Percentiles rank a stretch among this genome's conserved stretches.
phyloP scores from a whole-genome alignment of 2,329 filamentous ascomycete genomes.

The Colletotrichum phormii region DNA sequence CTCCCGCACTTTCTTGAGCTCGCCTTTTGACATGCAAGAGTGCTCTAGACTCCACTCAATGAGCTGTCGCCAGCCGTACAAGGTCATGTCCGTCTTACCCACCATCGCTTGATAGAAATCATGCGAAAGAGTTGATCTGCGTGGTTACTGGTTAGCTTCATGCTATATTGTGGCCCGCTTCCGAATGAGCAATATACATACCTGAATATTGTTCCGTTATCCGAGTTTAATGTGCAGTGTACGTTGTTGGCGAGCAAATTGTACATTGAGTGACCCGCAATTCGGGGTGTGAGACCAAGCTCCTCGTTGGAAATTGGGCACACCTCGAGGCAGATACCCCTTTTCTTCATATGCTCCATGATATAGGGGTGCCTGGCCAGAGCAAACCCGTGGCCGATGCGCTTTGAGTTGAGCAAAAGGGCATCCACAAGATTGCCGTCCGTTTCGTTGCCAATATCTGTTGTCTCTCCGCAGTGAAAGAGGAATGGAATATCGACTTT shows the following conservation, averaged over 20 bases:
- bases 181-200: constrained; percentile 45
- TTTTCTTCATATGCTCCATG: constrained; percentile 73
- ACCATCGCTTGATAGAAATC: constrained; percentile 84
- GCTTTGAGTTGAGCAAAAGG: constrained; percentile 72
- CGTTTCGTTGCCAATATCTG: constrained; percentile 72
- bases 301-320: constrained; percentile 85
- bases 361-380: constrained; percentile 74
- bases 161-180: constrained; percentile 11
- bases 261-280: constrained; percentile 75
- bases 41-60: constrained; percentile 72
- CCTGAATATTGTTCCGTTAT: constrained; percentile 81
- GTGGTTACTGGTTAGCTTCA: not conserved
- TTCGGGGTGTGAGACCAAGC: constrained; percentile 74
- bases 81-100: constrained; percentile 73
- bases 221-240: constrained; percentile 79
- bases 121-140: constrained; percentile 76
- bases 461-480: constrained; percentile 82
- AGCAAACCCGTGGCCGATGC: constrained; percentile 81
- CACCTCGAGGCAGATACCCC: constrained; percentile 77
- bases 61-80: constrained; percentile 79
- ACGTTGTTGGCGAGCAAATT: constrained; percentile 77
- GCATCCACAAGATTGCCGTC: constrained; percentile 79
- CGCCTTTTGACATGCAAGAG: constrained; percentile 60
- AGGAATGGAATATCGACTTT: constrained; percentile 75
- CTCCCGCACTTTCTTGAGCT: constrained; percentile 50